Conservation (phyloP, 768 basidiomycete genomes). For the Macrocybe gigantea region DNA sequence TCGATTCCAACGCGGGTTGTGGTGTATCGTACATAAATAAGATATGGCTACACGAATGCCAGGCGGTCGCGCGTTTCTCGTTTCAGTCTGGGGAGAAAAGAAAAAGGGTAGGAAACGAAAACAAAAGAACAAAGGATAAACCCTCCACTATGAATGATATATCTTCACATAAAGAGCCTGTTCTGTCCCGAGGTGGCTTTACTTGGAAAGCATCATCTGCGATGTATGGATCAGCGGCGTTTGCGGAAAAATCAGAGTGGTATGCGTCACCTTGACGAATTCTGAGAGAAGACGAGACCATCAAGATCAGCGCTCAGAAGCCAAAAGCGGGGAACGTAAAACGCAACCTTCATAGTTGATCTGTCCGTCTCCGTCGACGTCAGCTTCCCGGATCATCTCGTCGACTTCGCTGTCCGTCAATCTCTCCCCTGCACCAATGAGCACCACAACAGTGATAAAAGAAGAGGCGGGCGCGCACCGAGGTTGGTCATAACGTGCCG, state of each 20-base stretch:
- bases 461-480: constrained; percentile 38
- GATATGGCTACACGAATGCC: too few relatives aligned
- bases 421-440: constrained; percentile 38
- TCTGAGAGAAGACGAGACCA: not conserved
- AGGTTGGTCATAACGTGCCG: constrained; percentile 93
- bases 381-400: constrained; percentile 92
- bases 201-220: not conserved
- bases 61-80: too few relatives aligned
- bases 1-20: too few relatives aligned
- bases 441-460: not conserved
- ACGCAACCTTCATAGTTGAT: constrained; percentile 42
- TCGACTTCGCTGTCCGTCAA: constrained; percentile 74
- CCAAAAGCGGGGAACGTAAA: not conserved
- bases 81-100: too few relatives aligned
- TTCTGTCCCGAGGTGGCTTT: too few relatives aligned
- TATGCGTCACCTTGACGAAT: not conserved
- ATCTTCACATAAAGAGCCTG: too few relatives aligned
- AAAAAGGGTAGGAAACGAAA: too few relatives aligned
- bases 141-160: too few relatives aligned
- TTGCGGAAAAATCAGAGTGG: not conserved
- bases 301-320: not conserved
- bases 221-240: not conserved
- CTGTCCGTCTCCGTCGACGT: constrained; percentile 78
- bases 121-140: too few relatives aligned
- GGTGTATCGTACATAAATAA: too few relatives aligned